Evolutionary conservation across 192 early-diverging fungal species (phyloP).

Genomic region (Coemansia sp.): DNA sequence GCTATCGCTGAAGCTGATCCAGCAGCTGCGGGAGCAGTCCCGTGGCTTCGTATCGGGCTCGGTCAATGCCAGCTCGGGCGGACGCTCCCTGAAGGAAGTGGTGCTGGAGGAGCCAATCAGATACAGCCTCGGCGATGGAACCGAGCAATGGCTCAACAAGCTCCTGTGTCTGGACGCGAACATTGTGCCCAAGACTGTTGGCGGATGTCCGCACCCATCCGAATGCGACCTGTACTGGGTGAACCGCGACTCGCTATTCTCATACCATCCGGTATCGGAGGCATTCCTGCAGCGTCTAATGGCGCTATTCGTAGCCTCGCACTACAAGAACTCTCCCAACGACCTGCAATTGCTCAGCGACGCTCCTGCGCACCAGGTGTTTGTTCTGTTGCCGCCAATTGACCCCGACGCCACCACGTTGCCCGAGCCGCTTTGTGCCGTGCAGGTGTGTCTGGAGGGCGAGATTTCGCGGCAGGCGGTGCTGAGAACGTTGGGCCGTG

Average conservation of each 20-base stretch:
- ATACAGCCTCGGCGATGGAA: slow-evolving; percentile 80
- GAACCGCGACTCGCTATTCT: slow-evolving; percentile 97
- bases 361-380: slow-evolving; percentile 95
- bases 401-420: slow-evolving; percentile 64
- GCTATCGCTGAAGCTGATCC: slow-evolving; percentile 90
- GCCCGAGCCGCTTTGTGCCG: slow-evolving; percentile 92
- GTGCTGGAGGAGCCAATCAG: slow-evolving; percentile 93
- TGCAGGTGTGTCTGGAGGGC: slow-evolving; percentile 90
- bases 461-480: slow-evolving; percentile 87
- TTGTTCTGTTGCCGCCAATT: slow-evolving; percentile 92
- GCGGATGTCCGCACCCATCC: slow-evolving; percentile 89
- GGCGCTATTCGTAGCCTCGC: slow-evolving; percentile 94
- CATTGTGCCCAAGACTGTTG: slow-evolving; percentile 63
- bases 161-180: slow-evolving; percentile 92
- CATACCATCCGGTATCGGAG: slow-evolving; percentile 95
- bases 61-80: slow-evolving; percentile 44
- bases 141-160: slow-evolving; percentile 94
- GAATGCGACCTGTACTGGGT: slow-evolving; percentile 96
- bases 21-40: slow-evolving; percentile 92
- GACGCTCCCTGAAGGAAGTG: slow-evolving; percentile 84
- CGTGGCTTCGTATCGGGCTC: slow-evolving; percentile 60
- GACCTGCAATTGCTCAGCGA: slow-evolving; percentile 97
- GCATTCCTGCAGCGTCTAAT: slow-evolving; percentile 97
- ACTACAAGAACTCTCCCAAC: slow-evolving; percentile 99
- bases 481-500: slow-evolving; percentile 75